phyloP scores from a whole-genome alignment of 2,329 filamentous ascomycete genomes.

The Epichloe typhina region DNA sequence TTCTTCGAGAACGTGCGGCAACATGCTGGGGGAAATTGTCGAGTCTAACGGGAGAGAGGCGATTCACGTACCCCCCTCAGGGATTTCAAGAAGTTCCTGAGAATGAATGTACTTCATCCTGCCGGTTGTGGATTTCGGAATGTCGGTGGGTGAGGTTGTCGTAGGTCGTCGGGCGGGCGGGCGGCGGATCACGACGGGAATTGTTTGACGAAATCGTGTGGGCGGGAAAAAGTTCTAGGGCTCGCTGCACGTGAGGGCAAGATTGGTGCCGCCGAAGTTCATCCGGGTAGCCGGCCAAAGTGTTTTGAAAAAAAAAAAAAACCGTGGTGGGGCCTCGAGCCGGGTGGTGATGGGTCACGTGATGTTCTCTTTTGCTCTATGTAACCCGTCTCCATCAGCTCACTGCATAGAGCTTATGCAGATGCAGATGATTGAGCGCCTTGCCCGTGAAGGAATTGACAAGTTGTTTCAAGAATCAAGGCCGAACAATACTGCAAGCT shows the following conservation, averaged over 20 bases:
- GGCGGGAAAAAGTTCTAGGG: constrained; percentile 33
- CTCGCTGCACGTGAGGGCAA: constrained; percentile 26
- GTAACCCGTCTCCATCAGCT: too few relatives aligned
- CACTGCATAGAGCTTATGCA: too few relatives aligned
- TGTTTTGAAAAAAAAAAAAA: background rate
- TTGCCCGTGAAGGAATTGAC: too few relatives aligned
- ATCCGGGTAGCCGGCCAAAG: constrained; percentile 7
- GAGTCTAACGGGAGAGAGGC: background rate
- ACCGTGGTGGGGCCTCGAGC: background rate
- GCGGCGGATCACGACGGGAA: constrained; percentile 23
- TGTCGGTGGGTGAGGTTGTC: constrained; percentile 31
- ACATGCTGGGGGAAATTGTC: background rate
- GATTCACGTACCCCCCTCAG: constrained; percentile 75
- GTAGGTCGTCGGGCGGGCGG: constrained; percentile 16
- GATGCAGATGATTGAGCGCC: too few relatives aligned
- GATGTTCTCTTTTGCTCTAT: background rate
- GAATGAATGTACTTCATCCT: constrained; percentile 99
- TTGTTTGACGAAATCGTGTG: constrained; percentile 28
- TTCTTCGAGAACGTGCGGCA: background rate
- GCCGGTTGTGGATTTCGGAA: constrained; percentile 37
- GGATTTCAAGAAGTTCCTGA: constrained; percentile 87
- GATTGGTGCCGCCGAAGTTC: constrained; percentile 14
- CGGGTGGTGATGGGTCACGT: background rate
- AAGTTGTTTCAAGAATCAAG: too few relatives aligned
- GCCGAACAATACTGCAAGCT: too few relatives aligned